Conservation (phyloP, 2,329 filamentous ascomycete species). For the Diaporthe ampelina region DNA sequence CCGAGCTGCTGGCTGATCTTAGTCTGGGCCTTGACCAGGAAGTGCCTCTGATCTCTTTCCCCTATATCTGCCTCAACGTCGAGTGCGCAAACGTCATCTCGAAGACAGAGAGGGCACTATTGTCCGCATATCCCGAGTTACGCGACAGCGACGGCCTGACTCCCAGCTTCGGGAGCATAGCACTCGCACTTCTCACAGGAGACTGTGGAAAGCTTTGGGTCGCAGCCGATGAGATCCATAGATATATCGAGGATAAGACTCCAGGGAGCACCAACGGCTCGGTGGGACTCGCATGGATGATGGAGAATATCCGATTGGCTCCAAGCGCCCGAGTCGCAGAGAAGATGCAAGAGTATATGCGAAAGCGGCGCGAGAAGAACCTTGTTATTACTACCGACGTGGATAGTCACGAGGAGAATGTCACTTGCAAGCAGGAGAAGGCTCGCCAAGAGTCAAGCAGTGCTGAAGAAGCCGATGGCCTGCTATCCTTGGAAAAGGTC, state of each 20-base stretch:
- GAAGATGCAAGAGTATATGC: background rate
- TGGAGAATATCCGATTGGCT: background rate
- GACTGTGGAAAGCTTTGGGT: constrained; percentile 7
- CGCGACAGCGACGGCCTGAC: background rate
- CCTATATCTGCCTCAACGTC: constrained; percentile 21
- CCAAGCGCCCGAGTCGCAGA: background rate
- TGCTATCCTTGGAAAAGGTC: no score
- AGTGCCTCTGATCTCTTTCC: constrained; percentile 10
- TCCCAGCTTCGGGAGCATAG: background rate
- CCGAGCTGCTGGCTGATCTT: constrained; percentile 19
- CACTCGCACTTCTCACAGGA: background rate
- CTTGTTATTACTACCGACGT: background rate
- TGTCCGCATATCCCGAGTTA: background rate
- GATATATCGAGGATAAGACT: background rate
- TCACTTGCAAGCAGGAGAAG: background rate
- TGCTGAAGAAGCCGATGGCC: background rate
- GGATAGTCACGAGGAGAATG: background rate
- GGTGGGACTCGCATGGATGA: background rate
- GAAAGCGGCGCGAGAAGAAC: background rate
- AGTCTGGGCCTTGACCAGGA: constrained; percentile 20
- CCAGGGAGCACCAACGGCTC: background rate
- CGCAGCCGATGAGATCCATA: constrained; percentile 4
- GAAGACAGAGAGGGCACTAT: background rate
- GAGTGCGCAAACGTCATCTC: background rate
- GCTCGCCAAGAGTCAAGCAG: background rate